Base-by-base conservation (phyloP, 164 flowering plant species). In the Vitis labrusca region DNA sequence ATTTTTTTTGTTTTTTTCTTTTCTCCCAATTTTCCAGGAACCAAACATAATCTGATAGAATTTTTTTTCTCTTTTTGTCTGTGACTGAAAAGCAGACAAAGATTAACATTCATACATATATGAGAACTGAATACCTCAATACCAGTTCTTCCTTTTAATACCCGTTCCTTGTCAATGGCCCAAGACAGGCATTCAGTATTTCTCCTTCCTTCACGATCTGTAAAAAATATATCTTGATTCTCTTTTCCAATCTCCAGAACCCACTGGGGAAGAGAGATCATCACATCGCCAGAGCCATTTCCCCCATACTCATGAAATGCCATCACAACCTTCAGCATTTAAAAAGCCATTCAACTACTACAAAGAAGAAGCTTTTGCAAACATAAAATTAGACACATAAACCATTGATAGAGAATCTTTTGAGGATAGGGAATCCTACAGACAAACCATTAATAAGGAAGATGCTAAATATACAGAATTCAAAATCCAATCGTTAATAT, bases 161-260 rank as follows among this genome's bases (percentile, higher is more conserved):
- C 93, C 44, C 94, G 76, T 73, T 91, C 96, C 76, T 90, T 93
- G 79, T 93, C 97, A 63, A 90, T 77, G 14, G 97, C 94, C 97
- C 96, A 91, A 27, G 94, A 81, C 10, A 93, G 78, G 68, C 94
- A 91, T 78, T 91, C 94, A 59, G 85, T 82, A 74, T 85, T 93
- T 64, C 92, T 81, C 77, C 90, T 80, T 69, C 98, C 94, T 80
- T 88, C 93, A 76, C 85, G 89, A 69, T 93, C 97, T 13, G 89
- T 91, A 84, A 90, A 93, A 77, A 85, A 93, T 76, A 93, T 93
- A 65, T 90, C 96, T 37, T 77, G 90, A 76, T 91, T 90, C 32
- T 82, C 86, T 68, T 84, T 83, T 47, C 97, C 98, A 78, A 91
- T 86, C 74, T 91, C 97, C 67, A 85, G 50, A 73, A 93, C 82